These are phyloP conservation scores for Solanum lycopersicoides DNA, from an alignment of 257 asterid genomes.

Conservation along the genomic window DNA sequence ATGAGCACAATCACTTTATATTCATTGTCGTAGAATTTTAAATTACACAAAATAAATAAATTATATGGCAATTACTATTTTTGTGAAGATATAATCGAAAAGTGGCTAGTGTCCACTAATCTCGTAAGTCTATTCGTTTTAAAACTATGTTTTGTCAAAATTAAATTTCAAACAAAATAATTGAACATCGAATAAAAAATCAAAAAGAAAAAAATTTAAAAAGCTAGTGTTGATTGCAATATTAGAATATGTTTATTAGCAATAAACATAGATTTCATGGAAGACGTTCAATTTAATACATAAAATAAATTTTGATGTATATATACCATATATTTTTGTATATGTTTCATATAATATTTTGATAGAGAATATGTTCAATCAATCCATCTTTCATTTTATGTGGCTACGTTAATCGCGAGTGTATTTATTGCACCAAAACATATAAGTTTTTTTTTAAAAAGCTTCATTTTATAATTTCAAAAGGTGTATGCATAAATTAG, in stretches of 20 bases:
- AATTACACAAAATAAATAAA: rapidly evolving
- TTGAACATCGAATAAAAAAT: rapidly evolving
- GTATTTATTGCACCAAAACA: neutral
- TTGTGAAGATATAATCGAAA: neutral
- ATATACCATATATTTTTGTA: neutral
- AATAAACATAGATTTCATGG: neutral
- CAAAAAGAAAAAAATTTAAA: neutral
- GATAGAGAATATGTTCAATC: too few species aligned
- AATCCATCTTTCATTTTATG: too few species aligned
- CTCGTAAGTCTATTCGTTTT: neutral
- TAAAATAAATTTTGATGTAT: too few species aligned
- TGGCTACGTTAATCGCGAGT: neutral
- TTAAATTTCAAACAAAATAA: neutral
- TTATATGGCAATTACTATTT: neutral
- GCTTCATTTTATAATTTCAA: neutral
- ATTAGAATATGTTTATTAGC: neutral
- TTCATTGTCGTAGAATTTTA: neutral
- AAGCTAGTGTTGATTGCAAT: neutral
- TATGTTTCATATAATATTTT: neutral
- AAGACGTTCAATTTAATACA: neutral
- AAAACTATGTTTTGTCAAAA: neutral
- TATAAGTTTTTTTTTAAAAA: neutral
- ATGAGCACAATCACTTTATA: neutral
- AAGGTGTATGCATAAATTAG: neutral
- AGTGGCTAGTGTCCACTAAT: neutral